Percentiles rank a stretch among this genome's conserved stretches.
Evolutionary conservation across 768 basidiomycete species (phyloP).

Genomic region (Kwoniella sp.): DNA sequence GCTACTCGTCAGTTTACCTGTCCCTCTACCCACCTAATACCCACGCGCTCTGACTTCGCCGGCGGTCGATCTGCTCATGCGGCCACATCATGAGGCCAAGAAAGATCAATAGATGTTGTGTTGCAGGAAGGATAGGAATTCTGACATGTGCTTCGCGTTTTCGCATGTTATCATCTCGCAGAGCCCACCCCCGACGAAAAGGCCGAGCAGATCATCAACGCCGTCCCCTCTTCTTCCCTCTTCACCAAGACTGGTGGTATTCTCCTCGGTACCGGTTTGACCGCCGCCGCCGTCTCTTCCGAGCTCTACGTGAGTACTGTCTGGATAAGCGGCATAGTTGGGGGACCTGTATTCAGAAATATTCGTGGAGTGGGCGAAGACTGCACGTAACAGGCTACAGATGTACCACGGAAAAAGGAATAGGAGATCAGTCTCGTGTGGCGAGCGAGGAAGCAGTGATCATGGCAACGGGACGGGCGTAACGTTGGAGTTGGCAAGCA

Average conservation of each 20-base stretch:
- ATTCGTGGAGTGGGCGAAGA: background rate
- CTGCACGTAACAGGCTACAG: too few species aligned
- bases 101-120: background rate
- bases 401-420: too few species aligned
- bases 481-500: too few species aligned
- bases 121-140: background rate
- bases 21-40: background rate
- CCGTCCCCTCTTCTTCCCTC: slow-evolving; percentile 72
- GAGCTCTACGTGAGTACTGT: slow-evolving; percentile 73
- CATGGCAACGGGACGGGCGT: too few species aligned
- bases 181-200: slow-evolving; percentile 77
- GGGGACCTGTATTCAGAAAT: slow-evolving; percentile 6
- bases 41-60: too few species aligned
- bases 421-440: too few species aligned
- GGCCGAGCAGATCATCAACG: slow-evolving; percentile 86
- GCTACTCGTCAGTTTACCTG: slow-evolving; percentile 27
- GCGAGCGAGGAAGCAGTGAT: too few species aligned
- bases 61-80: too few species aligned
- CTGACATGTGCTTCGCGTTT: background rate
- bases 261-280: slow-evolving; percentile 82
- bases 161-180: too few species aligned
- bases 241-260: slow-evolving; percentile 94
- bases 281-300: slow-evolving; percentile 90
- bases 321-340: background rate
- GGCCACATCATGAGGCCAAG: too few species aligned